Evolutionary conservation across 1,139 yeast species (phyloP), one percentile per base, ranked within the genome.

Genomic region (Magnusiomyces magnusii): DNA sequence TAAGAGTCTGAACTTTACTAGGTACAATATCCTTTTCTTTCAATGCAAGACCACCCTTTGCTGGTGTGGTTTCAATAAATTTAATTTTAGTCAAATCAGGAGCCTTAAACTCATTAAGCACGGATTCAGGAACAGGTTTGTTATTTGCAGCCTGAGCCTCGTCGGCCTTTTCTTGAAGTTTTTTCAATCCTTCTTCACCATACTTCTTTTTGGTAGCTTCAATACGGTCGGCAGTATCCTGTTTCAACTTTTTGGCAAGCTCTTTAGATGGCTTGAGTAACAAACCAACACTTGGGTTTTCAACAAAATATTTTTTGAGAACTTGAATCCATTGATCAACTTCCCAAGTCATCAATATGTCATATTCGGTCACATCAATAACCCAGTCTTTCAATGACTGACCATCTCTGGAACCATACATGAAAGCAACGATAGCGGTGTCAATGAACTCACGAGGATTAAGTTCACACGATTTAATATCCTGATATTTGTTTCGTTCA

Each of bases 51-150:
- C 84, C 85, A 1, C 79, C 82, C 5, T 76, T 76, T 57, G 84
- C 85, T 0, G 95, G 81, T 28, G 77, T 75, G 0, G 97, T 87
- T 24, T 80, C 69, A 63, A 91, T 88, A 67, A 93, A 91, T 17
- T 80, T 75, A 59, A 93, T 91, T 53, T 80, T 80, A 0, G 86
- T 76, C 1, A 95, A 91, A 67, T 90, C 90, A 3, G 96, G 95
- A 41, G 82, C 80, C 9, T 80, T 80, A 71, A 87, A 89, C 41
- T 76, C 70, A 1, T 79, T 74, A 51, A 93, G 69, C 15, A 91
- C 74, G 1, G 79, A 78, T 9, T 82, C 80, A 0, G 99, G 97
- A 61, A 95, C 87, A 19, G 88, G 86, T 25, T 67, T 73, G 68
- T 90, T 89, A 70, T 93, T 93, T 55, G 76, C 77, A 2, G 72